Evolutionary conservation across 2,329 filamentous ascomycete genomes (phyloP), one percentile per base, ranked within the genome.

Genomic region (Pseudophaeomoniella oleicola): DNA sequence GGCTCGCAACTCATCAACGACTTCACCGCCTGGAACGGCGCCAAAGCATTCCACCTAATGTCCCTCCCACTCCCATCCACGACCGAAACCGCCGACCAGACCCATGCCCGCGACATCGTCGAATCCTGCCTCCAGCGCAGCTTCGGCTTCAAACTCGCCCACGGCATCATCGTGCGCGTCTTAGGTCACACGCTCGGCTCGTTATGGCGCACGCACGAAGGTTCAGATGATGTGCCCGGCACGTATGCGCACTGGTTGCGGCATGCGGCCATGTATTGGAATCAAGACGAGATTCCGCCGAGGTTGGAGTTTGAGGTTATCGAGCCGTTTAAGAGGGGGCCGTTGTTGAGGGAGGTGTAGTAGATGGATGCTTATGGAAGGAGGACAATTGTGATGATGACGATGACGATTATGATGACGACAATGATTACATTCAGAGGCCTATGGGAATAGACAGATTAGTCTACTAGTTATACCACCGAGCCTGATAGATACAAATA

Each of bases 191-290:
- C 70, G 1, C 50, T 75, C 9, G 67, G 69, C 1, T 67, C 66
- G 16, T 43, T 71, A 19, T 74, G 69, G 69, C 62, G 64, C 48
- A 60, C 59, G 19, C 43, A 72, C 43, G 49, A 53, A 2, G 69
- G 66, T 2, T 61, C 60, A 0, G 69, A 74, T 45, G 45, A 61
- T 46, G 53, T 64, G 2, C 55, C 58, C 1, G 63, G 64, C 3
- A 74, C 69, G 1, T 73, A 73, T 50, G 68, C 63, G 2, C 59
- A 66, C 40, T 74, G 67, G 69, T 43, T 74, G 36, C 56, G 71
- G 14, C 52, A 71, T 47, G 71, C 60, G 22, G n/a, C 22, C 9
- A n/a, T 27, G n/a, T n/a, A 27, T 27, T 27, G 22, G 22, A 27
- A n/a, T 27, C 22, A 27, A 27, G 22, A 27, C n/a, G 22, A 27